These are phyloP conservation scores for Aspergillus quadricinctus DNA, from an alignment of 2,329 filamentous ascomycete species.

Conservation along the genomic window DNA sequence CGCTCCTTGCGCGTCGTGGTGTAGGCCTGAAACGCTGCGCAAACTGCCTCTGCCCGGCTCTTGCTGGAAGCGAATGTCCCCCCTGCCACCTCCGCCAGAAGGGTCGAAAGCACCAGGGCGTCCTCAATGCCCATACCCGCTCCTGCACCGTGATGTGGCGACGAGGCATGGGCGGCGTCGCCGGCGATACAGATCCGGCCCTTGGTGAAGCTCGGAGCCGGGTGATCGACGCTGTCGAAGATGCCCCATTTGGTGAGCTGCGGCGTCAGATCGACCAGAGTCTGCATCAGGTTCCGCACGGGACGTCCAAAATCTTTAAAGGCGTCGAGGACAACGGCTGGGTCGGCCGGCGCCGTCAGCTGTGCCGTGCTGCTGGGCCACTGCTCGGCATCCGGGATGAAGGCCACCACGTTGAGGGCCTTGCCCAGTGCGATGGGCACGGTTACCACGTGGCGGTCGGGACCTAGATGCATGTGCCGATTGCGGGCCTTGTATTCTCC, in stretches of 20 bases:
- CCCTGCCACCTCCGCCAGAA: conserved; percentile 4
- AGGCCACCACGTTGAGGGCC: conserved; percentile 22
- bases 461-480: conserved; percentile 55
- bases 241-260: conserved; percentile 8
- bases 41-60: no score
- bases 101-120: conserved; percentile 2
- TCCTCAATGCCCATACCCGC: conserved; percentile 10
- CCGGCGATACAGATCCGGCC: conserved; percentile 8
- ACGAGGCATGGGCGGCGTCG: conserved; percentile 11
- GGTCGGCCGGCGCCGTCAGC: conserved; percentile 15
- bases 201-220: neutral
- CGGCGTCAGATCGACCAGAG: conserved; percentile 45
- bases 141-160: conserved; percentile 8
- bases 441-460: conserved; percentile 54
- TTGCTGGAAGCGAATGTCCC: no score
- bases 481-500: conserved; percentile 48
- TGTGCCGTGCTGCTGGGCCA: conserved; percentile 12
- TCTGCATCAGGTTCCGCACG: conserved; percentile 23
- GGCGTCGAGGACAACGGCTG: conserved; percentile 4
- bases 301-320: conserved; percentile 41
- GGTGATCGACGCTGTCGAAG: conserved; percentile 6
- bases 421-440: conserved; percentile 38
- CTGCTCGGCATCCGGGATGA: conserved; percentile 16
- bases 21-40: no score
- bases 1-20: no score